Percentiles rank a stretch among this genome's conserved stretches.
Conservation (phyloP, 495 filamentous ascomycete genomes). For the Trichoderma asperelloides region DNA sequence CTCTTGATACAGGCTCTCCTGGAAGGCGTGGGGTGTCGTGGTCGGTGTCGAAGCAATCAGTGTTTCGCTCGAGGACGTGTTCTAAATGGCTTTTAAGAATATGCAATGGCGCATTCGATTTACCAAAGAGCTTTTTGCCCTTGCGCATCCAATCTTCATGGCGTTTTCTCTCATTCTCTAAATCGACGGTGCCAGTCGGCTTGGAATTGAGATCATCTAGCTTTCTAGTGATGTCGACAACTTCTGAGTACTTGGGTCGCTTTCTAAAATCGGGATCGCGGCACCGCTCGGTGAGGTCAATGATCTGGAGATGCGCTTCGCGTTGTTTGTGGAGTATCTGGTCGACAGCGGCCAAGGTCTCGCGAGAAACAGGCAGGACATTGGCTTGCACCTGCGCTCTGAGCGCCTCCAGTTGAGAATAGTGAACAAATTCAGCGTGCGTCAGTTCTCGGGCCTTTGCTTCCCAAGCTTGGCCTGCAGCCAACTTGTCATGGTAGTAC, state of each 20-base stretch:
- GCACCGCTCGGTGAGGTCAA: conserved; percentile 67
- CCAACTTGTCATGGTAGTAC: conserved; percentile 65
- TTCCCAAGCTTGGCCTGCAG: conserved; percentile 80
- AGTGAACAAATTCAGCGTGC: conserved; percentile 79
- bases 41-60: conserved; percentile 83
- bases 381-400: conserved; percentile 64
- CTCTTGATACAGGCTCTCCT: conserved; percentile 83
- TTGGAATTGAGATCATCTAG: conserved; percentile 85
- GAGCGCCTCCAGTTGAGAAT: conserved; percentile 87
- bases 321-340: conserved; percentile 93
- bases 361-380: conserved; percentile 67
- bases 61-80: conserved; percentile 78
- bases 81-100: conserved; percentile 93
- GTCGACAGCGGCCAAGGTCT: conserved; percentile 77
- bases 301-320: conserved; percentile 82
- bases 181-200: conserved; percentile 78
- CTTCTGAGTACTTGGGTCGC: conserved; percentile 83
- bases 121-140: conserved; percentile 97
- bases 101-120: conserved; percentile 93
- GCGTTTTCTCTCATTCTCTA: conserved; percentile 89
- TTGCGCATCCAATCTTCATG: conserved; percentile 99
- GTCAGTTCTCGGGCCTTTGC: conserved; percentile 89
- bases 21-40: conserved; percentile 77
- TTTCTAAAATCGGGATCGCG: conserved; percentile 64
- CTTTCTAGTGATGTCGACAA: conserved; percentile 79